Conservation (phyloP, 2,329 filamentous ascomycete genomes). For the Fusarium succisae region DNA sequence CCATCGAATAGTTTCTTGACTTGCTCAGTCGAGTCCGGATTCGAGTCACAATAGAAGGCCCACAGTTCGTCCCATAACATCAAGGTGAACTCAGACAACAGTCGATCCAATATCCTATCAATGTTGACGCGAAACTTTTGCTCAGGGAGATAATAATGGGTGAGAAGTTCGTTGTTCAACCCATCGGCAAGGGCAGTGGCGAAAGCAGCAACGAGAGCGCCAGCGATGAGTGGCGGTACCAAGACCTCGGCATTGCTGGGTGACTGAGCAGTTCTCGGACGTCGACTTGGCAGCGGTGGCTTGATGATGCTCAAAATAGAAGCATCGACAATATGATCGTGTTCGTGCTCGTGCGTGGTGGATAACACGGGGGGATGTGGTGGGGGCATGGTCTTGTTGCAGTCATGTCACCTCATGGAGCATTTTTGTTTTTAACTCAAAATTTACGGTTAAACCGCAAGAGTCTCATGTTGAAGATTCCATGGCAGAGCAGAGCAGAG, state of each 20-base stretch:
- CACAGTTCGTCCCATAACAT: conserved; percentile 51
- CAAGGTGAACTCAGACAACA: conserved; percentile 46
- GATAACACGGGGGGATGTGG: conserved; percentile 38
- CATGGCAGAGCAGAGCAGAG: background rate
- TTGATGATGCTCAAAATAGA: conserved; percentile 44
- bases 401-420: background rate
- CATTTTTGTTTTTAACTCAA: background rate
- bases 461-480: conserved; percentile 1
- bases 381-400: conserved; percentile 39
- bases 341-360: conserved; percentile 23
- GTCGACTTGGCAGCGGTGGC: conserved; percentile 48
- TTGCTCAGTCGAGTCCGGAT: conserved; percentile 44
- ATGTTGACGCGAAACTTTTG: conserved; percentile 47
- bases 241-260: conserved; percentile 46
- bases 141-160: conserved; percentile 50
- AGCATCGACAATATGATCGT: conserved; percentile 14
- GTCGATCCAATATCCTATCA: conserved; percentile 49
- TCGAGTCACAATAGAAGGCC: conserved; percentile 45
- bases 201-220: conserved; percentile 49
- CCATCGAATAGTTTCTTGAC: conserved; percentile 49
- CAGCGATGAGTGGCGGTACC: conserved; percentile 49
- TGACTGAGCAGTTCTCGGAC: conserved; percentile 43
- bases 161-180: conserved; percentile 49
- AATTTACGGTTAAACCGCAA: conserved; percentile 7
- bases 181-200: conserved; percentile 48